Evolutionary conservation across 2,329 filamentous ascomycete species (phyloP), one percentile per base, ranked within the genome.

Genomic region (Tolypocladium ophioglossoides): DNA sequence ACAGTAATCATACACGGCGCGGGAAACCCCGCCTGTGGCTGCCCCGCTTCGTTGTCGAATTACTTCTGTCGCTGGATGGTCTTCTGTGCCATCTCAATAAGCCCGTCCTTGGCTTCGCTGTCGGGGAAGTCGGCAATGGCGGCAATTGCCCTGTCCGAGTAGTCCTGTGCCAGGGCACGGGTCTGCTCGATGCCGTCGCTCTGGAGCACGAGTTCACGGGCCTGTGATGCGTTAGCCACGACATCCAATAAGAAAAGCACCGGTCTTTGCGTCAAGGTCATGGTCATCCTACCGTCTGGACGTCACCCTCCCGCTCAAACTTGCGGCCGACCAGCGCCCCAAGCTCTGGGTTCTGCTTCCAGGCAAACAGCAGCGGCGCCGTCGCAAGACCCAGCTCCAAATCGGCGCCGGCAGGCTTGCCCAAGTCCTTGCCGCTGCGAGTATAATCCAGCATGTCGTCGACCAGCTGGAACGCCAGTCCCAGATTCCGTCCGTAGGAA

Each of bases 381-480:
- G 94, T 99, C 46, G 94, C 94, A 55, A 99, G 78, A 5, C 94
- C 94, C 34, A 99, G 76, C 72, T 97, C 90, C 58, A 99, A 72
- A 71, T 99, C 94, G 34, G 94, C 94, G 41, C 92, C 94, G 6
- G 92, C 89, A 2, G 94, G 94, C 73, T 99, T 99, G 27, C 94
- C 94, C 44, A 99, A 75, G 68, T 96, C 91, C 56, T 82, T 79
- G 44, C 85, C 90, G 53, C 82, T 90, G 57, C 90, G 82, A 0
- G 94, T 97, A 70, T 97, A 99, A 70, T 99, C 94, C 63, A 99
- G 78, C 87, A 99, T 89, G 68, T 99, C 94, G 68, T 99, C 94
- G 18, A 99, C 92, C 11, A 99, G 79, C 77, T 99, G 94, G 74
- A 99, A 99, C 1, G 94, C 94, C 53, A 99, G 73, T 1, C 94